These are phyloP conservation scores for Kodamaea sp. DNA, from an alignment of 1,139 yeast genomes.

Conservation along the genomic window DNA sequence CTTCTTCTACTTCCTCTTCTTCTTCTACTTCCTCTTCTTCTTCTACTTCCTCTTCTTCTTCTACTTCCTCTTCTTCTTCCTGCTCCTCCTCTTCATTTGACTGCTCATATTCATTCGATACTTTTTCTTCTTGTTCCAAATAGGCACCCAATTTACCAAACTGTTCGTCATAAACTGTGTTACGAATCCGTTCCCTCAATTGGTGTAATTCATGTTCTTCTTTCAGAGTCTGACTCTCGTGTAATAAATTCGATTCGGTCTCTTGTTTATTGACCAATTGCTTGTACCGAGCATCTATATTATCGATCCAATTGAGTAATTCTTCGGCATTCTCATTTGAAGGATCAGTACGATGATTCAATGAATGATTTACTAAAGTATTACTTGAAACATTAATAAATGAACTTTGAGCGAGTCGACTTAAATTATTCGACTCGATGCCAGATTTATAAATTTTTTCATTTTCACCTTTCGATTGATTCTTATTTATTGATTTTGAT, in stretches of 20 bases:
- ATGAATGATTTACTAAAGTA: too few species aligned
- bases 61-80: slow-evolving; percentile 2
- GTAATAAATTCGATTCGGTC: too few species aligned
- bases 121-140: slow-evolving; percentile 10
- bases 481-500: too few species aligned
- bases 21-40: slow-evolving; percentile 1
- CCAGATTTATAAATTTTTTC: too few species aligned
- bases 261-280: slow-evolving; percentile 34
- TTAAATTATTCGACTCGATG: too few species aligned
- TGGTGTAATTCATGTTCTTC: slow-evolving; percentile 24
- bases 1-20: background rate
- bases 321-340: slow-evolving; percentile 24
- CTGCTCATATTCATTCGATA: background rate
- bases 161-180: slow-evolving; percentile 35
- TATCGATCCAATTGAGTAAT: slow-evolving; percentile 51
- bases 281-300: slow-evolving; percentile 41
- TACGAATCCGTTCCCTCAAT: slow-evolving; percentile 23
- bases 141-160: slow-evolving; percentile 36
- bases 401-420: too few species aligned
- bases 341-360: background rate
- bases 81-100: slow-evolving; percentile 1
- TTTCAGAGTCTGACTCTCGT: slow-evolving; percentile 26
- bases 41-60: slow-evolving; percentile 1
- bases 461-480: too few species aligned
- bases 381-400: too few species aligned